phyloP scores from a whole-genome alignment of 2,329 filamentous ascomycete genomes.

The Nigrograna mackinnonii region DNA sequence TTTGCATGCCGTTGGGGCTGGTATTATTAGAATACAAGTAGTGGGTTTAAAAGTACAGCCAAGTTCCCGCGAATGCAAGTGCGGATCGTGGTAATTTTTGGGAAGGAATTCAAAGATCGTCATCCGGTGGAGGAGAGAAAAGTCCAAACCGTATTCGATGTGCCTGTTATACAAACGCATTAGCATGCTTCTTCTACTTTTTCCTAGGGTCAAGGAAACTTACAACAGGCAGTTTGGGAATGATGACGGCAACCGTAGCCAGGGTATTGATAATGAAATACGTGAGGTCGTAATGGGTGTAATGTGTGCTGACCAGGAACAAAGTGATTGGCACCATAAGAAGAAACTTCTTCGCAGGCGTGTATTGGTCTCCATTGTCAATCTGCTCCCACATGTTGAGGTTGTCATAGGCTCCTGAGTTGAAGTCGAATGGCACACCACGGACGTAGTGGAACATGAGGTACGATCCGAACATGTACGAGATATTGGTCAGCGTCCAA shows the following conservation, averaged over 20 bases:
- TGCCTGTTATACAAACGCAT: conserved; percentile 20
- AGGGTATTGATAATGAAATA: conserved; percentile 98
- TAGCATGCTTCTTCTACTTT: not conserved
- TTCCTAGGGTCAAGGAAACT: conserved; percentile 44
- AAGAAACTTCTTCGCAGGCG: conserved; percentile 97
- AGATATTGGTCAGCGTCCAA: conserved; percentile 98
- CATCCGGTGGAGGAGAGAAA: conserved; percentile 43
- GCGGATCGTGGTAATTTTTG: conserved; percentile 7
- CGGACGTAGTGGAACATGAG: conserved; percentile 99
- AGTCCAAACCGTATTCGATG: conserved; percentile 44
- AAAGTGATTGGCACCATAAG: conserved; percentile 91
- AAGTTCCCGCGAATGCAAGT: conserved; percentile 18
- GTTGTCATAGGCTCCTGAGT: conserved; percentile 97
- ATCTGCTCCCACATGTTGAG: conserved; percentile 99
- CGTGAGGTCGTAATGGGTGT: conserved; percentile 95
- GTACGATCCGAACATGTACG: conserved; percentile 98
- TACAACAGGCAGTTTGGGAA: conserved; percentile 95
- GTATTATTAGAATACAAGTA: conserved; percentile 38
- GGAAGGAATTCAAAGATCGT: conserved; percentile 28
- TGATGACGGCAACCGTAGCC: conserved; percentile 88
- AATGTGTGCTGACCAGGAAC: conserved; percentile 96
- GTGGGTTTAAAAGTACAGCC: conserved; percentile 25
- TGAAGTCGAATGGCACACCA: conserved; percentile 98
- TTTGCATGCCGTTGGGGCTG: conserved; percentile 19
- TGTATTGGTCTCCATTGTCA: conserved; percentile 98